Percentiles rank a stretch among this genome's conserved stretches.
Conservation (phyloP, 2,329 filamentous ascomycete species). For the Diaporthe citri region DNA sequence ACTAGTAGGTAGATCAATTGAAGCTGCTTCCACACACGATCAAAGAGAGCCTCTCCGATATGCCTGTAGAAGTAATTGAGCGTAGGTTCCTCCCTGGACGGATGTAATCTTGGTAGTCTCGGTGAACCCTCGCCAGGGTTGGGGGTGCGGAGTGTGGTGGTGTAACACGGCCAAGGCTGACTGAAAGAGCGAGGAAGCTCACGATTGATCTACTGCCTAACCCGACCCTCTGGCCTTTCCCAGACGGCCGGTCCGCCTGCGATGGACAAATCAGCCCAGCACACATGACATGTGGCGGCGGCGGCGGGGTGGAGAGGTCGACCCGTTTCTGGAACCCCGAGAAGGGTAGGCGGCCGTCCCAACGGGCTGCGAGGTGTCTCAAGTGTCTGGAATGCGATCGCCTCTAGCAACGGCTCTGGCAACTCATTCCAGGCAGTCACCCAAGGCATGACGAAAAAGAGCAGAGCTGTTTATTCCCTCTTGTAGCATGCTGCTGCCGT, state of each 20-base stretch:
- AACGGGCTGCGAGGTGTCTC: constrained; percentile 24
- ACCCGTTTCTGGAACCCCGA: constrained; percentile 11
- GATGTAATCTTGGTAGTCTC: neutral
- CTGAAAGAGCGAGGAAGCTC: neutral
- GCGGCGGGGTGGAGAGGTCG: neutral
- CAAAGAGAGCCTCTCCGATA: neutral
- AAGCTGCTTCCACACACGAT: constrained; percentile 17
- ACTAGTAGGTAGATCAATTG: constrained; percentile 25
- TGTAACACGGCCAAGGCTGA: constrained; percentile 4
- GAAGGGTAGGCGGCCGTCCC: constrained; percentile 4
- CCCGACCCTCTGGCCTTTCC: neutral
- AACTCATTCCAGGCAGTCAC: constrained; percentile 37
- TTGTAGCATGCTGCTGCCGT: neutral
- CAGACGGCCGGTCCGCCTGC: neutral
- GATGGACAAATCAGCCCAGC: neutral
- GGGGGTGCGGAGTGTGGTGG: neutral
- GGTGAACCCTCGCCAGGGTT: neutral
- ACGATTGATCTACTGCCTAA: constrained; percentile 17
- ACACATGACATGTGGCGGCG: neutral
- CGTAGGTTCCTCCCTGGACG: neutral
- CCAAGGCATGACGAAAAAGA: constrained; percentile 26
- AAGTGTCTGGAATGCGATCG: constrained; percentile 34
- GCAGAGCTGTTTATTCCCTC: neutral
- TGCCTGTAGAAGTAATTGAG: neutral
- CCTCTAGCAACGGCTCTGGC: constrained; percentile 33